Base-by-base conservation (phyloP, 208 protist genomes). In the Leishmania guyanensis region DNA sequence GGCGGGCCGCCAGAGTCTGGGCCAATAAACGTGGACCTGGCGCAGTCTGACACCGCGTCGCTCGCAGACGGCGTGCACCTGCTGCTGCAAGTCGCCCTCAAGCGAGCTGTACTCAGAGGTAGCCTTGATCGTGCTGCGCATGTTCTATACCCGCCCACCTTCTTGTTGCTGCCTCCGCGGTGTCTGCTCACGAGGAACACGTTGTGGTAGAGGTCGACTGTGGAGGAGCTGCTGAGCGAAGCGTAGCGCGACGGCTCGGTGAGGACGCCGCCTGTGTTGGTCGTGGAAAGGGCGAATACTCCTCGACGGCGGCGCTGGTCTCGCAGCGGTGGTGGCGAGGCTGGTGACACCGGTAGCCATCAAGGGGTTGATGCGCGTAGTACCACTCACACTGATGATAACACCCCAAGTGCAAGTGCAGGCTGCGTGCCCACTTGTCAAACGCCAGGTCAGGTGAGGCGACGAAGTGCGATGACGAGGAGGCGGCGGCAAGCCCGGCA, bases 311-410 rank as follows among this genome's bases (percentile, higher is more conserved):
- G 39, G 4, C 33, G 43, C n/a, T 14, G 43, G 22, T 16, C 39
- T 39, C 53, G 77, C 65, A 5, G 48, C 51, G 43, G 66, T 58
- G 43, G 43, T 53, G 46, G 39, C 10, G 71, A 33, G 39, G 48
- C 48, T 60, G 48, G 17, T 58, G 54, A 14, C 46, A 22, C 43
- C 43, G 68, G 36, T 73, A 56, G 4, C 81, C 75, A 29, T 84
- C 81, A 20, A 80, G 54, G 3, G 70, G 26, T 53, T 43, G 39
- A 48, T 90, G 87, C 3, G 87, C 84, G 66, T 81, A 88, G 84
- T 90, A 84, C 2, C 87, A 74, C 80, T 90, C 83, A 0, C 51
- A 79, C 39, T 66, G 60, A 60, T 88, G 87, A n/a, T 83, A 46
- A 76, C 87, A 88, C 29, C 81, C 83, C 51, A 88, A 69, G 8